phyloP scores from a whole-genome alignment of 768 basidiomycete genomes.

The Tephrocybe rancida region DNA sequence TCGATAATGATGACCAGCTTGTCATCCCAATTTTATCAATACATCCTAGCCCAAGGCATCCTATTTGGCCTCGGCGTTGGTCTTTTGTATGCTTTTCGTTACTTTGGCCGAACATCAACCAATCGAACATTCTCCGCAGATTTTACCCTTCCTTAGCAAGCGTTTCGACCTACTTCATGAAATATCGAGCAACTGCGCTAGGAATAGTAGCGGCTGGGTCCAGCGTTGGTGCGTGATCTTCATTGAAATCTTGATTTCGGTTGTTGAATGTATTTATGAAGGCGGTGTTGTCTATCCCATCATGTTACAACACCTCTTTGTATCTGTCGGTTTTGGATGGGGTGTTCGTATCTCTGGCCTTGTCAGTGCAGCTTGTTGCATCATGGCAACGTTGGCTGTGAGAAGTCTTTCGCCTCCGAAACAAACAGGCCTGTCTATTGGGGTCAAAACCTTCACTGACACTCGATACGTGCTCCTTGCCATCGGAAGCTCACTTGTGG shows the following conservation, averaged over 20 bases:
- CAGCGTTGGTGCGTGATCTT: constrained; percentile 48
- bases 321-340: constrained; percentile 61
- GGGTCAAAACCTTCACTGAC: constrained; percentile 46
- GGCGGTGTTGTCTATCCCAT: constrained; percentile 76
- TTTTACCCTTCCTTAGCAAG: constrained; percentile 73
- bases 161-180: constrained; percentile 65
- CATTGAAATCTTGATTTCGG: background rate
- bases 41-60: constrained; percentile 62
- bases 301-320: constrained; percentile 59
- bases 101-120: constrained; percentile 4
- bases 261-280: constrained; percentile 17
- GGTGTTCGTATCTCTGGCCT: constrained; percentile 60
- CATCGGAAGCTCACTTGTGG: constrained; percentile 57
- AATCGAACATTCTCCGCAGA: constrained; percentile 31
- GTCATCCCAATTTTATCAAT: constrained; percentile 59
- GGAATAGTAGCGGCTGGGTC: constrained; percentile 76
- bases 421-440: constrained; percentile 28
- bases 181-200: constrained; percentile 69
- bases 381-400: constrained; percentile 49
- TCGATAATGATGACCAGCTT: constrained; percentile 66
- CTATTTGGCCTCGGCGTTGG: constrained; percentile 69
- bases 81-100: constrained; percentile 48
- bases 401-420: constrained; percentile 31
- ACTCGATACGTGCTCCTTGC: constrained; percentile 53
- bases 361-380: constrained; percentile 48